These are phyloP conservation scores for Alnus glutinosa DNA, from an alignment of 306 rosid species.

Conservation along the genomic window DNA sequence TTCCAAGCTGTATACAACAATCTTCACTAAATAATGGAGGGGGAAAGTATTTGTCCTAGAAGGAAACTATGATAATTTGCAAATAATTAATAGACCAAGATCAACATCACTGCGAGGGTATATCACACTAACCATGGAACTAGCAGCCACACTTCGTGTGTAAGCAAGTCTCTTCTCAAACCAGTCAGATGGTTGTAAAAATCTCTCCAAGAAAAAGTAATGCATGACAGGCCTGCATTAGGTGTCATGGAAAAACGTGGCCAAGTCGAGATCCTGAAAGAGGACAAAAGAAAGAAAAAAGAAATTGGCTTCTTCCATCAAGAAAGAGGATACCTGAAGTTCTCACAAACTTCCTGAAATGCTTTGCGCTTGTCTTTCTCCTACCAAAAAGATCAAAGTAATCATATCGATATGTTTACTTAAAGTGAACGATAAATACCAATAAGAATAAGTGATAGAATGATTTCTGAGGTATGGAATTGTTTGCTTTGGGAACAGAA, in stretches of 20 bases:
- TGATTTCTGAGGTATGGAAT: not conserved
- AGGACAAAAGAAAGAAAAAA: not conserved
- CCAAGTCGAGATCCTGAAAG: constrained; percentile 1
- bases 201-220: constrained; percentile 93
- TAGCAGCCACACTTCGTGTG: constrained; percentile 88
- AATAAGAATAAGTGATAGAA: not conserved
- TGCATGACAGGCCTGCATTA: constrained; percentile 93
- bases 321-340: constrained; percentile 43
- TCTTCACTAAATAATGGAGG: not conserved
- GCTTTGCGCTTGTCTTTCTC: constrained; percentile 94
- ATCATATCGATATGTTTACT: not conserved
- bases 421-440: not conserved
- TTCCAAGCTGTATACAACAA: not conserved
- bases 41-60: not conserved
- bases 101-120: constrained; percentile 8
- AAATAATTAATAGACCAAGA: not conserved
- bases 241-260: constrained; percentile 11
- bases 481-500: not conserved
- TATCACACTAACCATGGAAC: constrained; percentile 79
- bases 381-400: constrained; percentile 41
- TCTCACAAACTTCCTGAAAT: constrained; percentile 67
- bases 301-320: constrained; percentile 27
- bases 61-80: not conserved
- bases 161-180: constrained; percentile 94
- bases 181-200: constrained; percentile 90